phyloP scores from a whole-genome alignment of 257 asterid genomes.

The Primulina eburnea region DNA sequence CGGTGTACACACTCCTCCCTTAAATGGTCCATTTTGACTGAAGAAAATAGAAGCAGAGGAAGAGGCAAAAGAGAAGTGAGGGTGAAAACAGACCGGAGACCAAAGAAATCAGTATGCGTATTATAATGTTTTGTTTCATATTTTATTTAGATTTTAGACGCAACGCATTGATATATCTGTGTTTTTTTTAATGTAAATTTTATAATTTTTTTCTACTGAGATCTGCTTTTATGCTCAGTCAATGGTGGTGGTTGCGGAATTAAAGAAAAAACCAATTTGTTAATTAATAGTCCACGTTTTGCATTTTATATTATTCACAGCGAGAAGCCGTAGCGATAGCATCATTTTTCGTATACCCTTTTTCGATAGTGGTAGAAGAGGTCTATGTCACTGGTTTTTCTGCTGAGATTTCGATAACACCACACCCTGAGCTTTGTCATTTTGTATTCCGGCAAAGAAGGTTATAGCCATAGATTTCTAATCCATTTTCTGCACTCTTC shows the following conservation, averaged over 20 bases:
- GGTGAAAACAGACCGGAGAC: not conserved
- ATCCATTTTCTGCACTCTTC: slow-evolving; percentile 35
- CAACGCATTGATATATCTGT: not conserved
- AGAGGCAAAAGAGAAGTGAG: not conserved
- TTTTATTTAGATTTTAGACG: not conserved
- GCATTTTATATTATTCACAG: not conserved
- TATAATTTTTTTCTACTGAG: not conserved
- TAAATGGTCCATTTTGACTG: too few species aligned
- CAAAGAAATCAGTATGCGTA: not conserved
- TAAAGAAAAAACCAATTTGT: not conserved
- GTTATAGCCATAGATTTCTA: slow-evolving; percentile 55
- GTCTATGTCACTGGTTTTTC: slow-evolving; percentile 32
- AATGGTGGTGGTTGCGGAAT: not conserved
- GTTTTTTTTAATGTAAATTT: too few species aligned
- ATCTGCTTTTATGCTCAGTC: not conserved
- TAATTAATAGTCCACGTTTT: not conserved
- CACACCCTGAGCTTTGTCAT: slow-evolving; percentile 36
- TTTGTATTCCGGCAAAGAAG: slow-evolving; percentile 18
- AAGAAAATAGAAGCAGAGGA: too few species aligned
- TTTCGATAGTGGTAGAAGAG: slow-evolving; percentile 23
- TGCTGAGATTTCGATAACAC: slow-evolving; percentile 26
- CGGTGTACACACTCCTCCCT: too few species aligned
- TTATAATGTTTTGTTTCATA: not conserved
- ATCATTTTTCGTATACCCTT: not conserved
- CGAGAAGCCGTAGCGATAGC: not conserved